Conservation (phyloP, 768 basidiomycete species). For the Panaeolus cyanescens region DNA sequence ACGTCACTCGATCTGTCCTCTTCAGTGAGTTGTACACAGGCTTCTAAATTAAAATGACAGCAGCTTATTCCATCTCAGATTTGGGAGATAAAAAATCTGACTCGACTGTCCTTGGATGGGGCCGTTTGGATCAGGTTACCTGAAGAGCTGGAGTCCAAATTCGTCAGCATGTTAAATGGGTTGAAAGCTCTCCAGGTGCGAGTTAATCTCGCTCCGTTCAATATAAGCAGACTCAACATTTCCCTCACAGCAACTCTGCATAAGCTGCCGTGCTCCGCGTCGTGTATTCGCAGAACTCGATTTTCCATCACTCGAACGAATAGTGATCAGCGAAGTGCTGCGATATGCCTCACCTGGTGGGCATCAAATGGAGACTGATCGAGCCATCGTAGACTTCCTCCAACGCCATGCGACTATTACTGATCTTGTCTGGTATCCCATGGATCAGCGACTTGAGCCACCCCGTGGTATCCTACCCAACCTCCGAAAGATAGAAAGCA, state of each 20-base stretch:
- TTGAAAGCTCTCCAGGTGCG: not conserved
- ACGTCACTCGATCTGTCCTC: not conserved
- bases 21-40: not conserved
- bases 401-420: conserved; percentile 23
- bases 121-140: not conserved
- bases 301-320: not conserved
- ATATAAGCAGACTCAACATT: not conserved
- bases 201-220: not conserved
- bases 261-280: not conserved
- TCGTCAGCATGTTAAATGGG: not conserved
- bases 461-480: conserved; percentile 17
- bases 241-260: not conserved
- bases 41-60: not conserved
- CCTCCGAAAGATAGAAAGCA: conserved; percentile 19
- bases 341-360: conserved; percentile 1
- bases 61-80: not conserved
- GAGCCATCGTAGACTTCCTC: conserved; percentile 18
- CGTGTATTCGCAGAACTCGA: not conserved
- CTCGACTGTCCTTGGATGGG: not conserved
- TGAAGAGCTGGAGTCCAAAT: not conserved
- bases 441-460: conserved; percentile 10
- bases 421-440: conserved; percentile 26
- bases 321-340: conserved; percentile 4
- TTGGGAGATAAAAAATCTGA: not conserved
- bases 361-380: conserved; percentile 10